phyloP scores from a whole-genome alignment of 345 rosid genomes.

The Angophora floribunda region DNA sequence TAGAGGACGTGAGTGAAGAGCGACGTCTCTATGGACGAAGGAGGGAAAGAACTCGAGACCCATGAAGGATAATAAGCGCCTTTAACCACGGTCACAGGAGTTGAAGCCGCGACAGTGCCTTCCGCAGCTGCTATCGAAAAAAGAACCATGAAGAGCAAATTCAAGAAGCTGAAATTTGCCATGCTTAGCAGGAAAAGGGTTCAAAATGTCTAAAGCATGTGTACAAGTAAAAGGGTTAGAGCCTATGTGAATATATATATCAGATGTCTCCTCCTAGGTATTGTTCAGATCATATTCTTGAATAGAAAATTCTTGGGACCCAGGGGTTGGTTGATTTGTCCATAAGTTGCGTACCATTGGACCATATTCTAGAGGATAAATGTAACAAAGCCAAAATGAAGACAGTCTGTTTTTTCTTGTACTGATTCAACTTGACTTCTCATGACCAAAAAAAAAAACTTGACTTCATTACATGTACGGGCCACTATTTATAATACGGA shows the following conservation, averaged over 20 bases:
- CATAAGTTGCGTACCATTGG: background rate
- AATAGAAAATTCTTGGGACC: background rate
- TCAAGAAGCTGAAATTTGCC: background rate
- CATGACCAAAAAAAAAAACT: no score
- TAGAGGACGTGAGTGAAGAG: conserved; percentile 14
- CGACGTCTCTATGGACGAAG: conserved; percentile 10
- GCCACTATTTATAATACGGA: no score
- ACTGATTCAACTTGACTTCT: no score
- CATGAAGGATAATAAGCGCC: conserved; percentile 21
- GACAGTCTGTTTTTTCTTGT: no score
- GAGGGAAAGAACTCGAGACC: conserved; percentile 1
- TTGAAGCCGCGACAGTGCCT: background rate
- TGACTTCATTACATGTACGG: no score
- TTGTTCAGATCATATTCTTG: background rate
- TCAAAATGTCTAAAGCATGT: background rate
- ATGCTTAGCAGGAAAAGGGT: background rate
- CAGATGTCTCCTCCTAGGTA: background rate
- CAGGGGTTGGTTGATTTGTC: background rate
- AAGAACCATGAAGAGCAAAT: background rate
- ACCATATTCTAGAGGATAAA: background rate
- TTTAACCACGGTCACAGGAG: background rate
- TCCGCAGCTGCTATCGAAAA: background rate
- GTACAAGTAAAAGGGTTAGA: background rate
- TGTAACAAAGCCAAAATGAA: no score
- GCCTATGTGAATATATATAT: background rate